Conservation (phyloP, 164 flowering plant genomes). For the Chimonanthus salicifolius region DNA sequence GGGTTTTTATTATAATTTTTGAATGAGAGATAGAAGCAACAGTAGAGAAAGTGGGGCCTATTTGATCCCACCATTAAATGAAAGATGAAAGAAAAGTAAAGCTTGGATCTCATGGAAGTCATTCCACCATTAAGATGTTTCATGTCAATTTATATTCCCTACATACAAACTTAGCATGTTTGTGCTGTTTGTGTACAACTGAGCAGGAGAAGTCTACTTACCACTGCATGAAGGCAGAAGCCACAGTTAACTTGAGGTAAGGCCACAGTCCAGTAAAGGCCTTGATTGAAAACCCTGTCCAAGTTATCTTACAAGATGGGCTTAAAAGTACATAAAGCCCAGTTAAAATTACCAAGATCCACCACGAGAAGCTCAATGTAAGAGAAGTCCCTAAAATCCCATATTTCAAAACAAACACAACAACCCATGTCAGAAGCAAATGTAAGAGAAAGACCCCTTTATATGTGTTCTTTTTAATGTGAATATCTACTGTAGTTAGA, state of each 20-base stretch:
- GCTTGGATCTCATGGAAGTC: not conserved
- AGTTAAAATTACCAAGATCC: constrained; percentile 50
- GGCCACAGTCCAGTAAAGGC: constrained; percentile 74
- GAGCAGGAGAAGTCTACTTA: constrained; percentile 11
- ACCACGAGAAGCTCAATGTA: constrained; percentile 70
- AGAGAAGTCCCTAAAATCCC: constrained; percentile 75
- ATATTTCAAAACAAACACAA: constrained; percentile 41
- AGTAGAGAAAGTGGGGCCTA: not conserved
- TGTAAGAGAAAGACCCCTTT: constrained; percentile 57
- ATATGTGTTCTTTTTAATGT: too few species aligned
- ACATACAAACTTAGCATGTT: too few species aligned
- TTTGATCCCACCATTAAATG: not conserved
- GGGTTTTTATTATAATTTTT: not conserved
- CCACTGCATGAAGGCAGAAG: constrained; percentile 84
- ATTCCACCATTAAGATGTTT: too few species aligned
- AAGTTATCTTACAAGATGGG: constrained; percentile 56
- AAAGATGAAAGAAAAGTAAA: not conserved
- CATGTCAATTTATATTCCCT: too few species aligned
- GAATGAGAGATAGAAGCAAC: not conserved
- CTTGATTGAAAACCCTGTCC: constrained; percentile 61
- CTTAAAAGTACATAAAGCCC: constrained; percentile 49
- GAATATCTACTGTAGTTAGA: too few species aligned
- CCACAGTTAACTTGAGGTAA: constrained; percentile 61
- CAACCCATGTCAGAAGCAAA: constrained; percentile 47
- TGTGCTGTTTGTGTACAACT: not conserved